Conservation (phyloP, 2,329 filamentous ascomycete species). For the Emmonsiellopsis sp. region DNA sequence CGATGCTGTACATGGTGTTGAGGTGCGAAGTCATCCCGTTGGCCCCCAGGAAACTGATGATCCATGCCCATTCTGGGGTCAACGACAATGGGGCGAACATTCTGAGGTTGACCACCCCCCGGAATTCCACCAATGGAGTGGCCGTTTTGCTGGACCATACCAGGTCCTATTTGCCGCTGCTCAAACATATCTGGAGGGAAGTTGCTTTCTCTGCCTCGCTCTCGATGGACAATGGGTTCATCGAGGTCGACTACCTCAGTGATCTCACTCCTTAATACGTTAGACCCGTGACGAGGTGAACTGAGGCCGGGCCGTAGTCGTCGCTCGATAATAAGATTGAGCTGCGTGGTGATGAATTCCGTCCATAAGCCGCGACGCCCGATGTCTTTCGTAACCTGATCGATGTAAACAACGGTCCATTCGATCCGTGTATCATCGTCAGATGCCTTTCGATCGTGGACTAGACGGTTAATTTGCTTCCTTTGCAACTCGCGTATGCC, state of each 20-base stretch:
- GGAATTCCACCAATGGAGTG: not conserved
- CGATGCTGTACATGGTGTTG: not conserved
- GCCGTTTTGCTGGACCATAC: not conserved
- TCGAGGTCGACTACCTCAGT: constrained; percentile 7
- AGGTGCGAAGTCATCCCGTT: not conserved
- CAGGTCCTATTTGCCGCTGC: not conserved
- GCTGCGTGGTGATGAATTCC: constrained; percentile 22
- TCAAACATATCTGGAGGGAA: not conserved
- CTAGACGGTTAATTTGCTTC: constrained; percentile 25
- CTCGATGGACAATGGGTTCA: not conserved
- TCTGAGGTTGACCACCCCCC: not conserved
- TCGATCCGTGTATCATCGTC: constrained; percentile 21
- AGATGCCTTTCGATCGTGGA: constrained; percentile 20
- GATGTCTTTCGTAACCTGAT: constrained; percentile 19
- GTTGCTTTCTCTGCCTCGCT: not conserved
- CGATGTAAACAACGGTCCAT: constrained; percentile 30
- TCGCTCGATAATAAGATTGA: constrained; percentile 26
- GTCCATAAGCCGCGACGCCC: constrained; percentile 11
- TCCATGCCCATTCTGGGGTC: not conserved
- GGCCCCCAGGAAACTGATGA: not conserved
- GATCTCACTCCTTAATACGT: constrained; percentile 9
- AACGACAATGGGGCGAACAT: not conserved
- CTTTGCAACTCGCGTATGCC: constrained; percentile 19
- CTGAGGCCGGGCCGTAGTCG: constrained; percentile 15
- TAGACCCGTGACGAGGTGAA: not conserved